A percentile compares a stretch with the other conserved stretches of the same genome.
phyloP scores from a whole-genome alignment of 768 basidiomycete genomes.

The Pisolithus microcarpus region DNA sequence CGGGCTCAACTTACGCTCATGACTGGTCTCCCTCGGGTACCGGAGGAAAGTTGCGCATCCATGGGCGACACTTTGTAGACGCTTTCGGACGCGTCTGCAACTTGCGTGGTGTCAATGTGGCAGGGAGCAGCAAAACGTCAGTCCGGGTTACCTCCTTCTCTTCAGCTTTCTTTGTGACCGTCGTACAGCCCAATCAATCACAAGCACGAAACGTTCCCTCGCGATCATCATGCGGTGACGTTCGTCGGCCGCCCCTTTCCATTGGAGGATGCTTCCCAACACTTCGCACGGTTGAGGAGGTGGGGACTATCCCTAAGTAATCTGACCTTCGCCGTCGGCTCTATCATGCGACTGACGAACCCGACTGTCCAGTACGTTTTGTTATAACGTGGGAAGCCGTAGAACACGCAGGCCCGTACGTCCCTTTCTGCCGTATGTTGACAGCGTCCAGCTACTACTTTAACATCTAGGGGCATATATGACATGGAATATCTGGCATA shows the following conservation, averaged over 20 bases:
- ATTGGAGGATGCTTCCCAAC: conserved; percentile 78
- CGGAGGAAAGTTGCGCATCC: conserved; percentile 47
- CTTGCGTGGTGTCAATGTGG: conserved; percentile 80
- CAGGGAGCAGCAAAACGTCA: conserved; percentile 78
- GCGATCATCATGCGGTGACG: conserved; percentile 55
- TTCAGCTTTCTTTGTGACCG: neutral
- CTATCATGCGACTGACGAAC: neutral
- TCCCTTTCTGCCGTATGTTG: conserved; percentile 12
- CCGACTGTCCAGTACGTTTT: conserved; percentile 59
- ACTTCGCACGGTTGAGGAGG: conserved; percentile 69
- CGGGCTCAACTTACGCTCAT: conserved; percentile 52
- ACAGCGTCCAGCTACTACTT: neutral
- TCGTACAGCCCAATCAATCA: conserved; percentile 57
- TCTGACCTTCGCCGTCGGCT: conserved; percentile 20
- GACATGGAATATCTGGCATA: conserved; percentile 81
- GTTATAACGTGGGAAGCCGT: conserved; percentile 96
- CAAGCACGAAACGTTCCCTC: conserved; percentile 61
- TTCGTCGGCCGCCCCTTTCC: conserved; percentile 93
- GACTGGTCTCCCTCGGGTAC: conserved; percentile 60
- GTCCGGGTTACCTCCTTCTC: conserved; percentile 15
- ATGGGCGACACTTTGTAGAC: conserved; percentile 82
- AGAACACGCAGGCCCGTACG: conserved; percentile 89
- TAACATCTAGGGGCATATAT: conserved; percentile 59
- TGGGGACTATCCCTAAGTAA: conserved; percentile 86
- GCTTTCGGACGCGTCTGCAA: conserved; percentile 70